A percentile compares a stretch with the other conserved stretches of the same genome.
These are phyloP conservation scores for Cetraspora pellucida DNA, from an alignment of 192 early-diverging fungal genomes.

Conservation along the genomic window DNA sequence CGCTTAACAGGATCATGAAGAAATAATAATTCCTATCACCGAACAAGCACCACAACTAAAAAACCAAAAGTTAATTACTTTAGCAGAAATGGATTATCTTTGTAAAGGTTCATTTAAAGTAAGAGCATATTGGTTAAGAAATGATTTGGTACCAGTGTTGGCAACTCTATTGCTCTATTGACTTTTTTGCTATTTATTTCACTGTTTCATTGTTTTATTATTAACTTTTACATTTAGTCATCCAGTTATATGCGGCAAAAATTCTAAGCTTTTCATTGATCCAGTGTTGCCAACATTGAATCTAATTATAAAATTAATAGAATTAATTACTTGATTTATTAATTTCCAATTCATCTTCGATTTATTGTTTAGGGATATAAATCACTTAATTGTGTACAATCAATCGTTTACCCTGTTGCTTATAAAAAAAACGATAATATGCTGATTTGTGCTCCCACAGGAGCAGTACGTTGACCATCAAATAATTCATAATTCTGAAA, in stretches of 20 bases:
- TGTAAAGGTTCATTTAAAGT: constrained; percentile 77
- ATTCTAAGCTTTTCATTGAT: too few species aligned
- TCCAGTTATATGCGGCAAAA: too few species aligned
- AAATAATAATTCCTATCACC: constrained; percentile 85
- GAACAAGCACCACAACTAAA: constrained; percentile 64
- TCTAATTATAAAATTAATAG: neutral
- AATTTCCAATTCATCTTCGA: neutral
- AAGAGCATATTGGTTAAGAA: neutral
- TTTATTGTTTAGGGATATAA: constrained; percentile 62
- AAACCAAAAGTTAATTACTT: constrained; percentile 64
- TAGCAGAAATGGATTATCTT: constrained; percentile 75
- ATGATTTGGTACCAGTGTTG: neutral
- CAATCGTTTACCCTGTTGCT: constrained; percentile 90
- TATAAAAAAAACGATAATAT: constrained; percentile 98
- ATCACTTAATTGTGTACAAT: constrained; percentile 92
- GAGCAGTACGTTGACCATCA: constrained; percentile 77
- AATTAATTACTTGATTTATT: neutral
- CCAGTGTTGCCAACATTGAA: too few species aligned
- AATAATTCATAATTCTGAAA: too few species aligned
- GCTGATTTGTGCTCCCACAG: constrained; percentile 97
- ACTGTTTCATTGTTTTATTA: too few species aligned
- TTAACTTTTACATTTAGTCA: too few species aligned
- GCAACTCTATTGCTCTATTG: too few species aligned
- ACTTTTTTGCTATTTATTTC: too few species aligned
- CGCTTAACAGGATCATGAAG: constrained; percentile 74